Percentiles rank a stretch among this genome's conserved stretches.
These are phyloP conservation scores for Fusarium nodosum DNA, from an alignment of 2,329 filamentous ascomycete genomes.

Conservation along the genomic window DNA sequence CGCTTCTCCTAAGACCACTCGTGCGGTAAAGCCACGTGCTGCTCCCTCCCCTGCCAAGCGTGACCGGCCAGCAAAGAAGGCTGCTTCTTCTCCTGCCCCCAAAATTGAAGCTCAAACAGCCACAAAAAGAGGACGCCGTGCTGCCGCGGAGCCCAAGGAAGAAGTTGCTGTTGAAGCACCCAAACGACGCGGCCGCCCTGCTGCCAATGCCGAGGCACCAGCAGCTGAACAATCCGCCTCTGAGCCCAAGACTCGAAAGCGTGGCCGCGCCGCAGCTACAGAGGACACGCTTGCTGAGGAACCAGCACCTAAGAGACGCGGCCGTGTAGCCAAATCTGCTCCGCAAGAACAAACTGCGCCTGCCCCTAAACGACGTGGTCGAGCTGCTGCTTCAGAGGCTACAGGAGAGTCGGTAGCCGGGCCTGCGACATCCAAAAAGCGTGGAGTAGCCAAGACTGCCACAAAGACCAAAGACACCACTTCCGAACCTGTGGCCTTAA, in stretches of 20 bases:
- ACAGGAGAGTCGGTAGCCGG: conserved; percentile 14
- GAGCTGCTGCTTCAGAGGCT: conserved; percentile 19
- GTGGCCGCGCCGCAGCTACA: conserved; percentile 30
- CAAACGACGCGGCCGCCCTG: conserved; percentile 45
- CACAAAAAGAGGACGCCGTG: conserved; percentile 27
- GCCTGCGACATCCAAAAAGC: conserved; percentile 28
- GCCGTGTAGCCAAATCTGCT: conserved; percentile 23
- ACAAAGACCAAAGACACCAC: conserved; percentile 17
- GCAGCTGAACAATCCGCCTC: conserved; percentile 2
- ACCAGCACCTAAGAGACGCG: conserved; percentile 31
- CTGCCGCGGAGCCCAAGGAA: conserved; percentile 23
- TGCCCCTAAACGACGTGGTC: conserved; percentile 23
- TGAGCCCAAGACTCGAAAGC: conserved; percentile 36
- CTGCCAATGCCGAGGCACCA: conserved; percentile 19
- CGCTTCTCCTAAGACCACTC: conserved; percentile 15
- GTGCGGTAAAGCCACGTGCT: conserved; percentile 24
- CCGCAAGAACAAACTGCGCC: conserved; percentile 13
- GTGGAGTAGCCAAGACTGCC: conserved; percentile 18
- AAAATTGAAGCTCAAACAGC: conserved; percentile 17
- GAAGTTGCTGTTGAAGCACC: conserved; percentile 7
- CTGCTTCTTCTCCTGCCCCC: conserved; percentile 12
- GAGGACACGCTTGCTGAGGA: conserved; percentile 12
- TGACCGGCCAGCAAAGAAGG: conserved; percentile 33
- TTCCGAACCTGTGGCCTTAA: conserved; percentile 20
- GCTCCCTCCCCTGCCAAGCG: conserved; percentile 44